A percentile compares a stretch with the other conserved stretches of the same genome.
Evolutionary conservation across 1,284 basidiomycete genomes (phyloP).

Genomic region (Cutaneotrichosporon sp.): DNA sequence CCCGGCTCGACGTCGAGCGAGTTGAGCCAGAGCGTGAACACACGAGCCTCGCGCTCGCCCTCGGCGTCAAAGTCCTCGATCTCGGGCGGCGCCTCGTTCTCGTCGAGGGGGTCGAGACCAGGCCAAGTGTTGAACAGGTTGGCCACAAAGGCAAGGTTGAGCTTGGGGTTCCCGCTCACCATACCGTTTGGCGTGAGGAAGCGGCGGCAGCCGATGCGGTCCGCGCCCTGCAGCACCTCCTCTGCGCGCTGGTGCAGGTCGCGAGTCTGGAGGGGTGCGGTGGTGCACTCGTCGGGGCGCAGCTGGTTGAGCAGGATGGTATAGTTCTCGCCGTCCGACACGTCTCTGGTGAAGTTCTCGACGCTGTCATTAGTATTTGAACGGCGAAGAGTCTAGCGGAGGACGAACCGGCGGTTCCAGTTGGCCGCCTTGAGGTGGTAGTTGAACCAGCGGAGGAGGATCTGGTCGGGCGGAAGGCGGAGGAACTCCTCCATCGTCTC

Average conservation of each 20-base stretch:
- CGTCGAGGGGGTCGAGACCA: slow-evolving; percentile 86
- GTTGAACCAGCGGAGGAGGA: slow-evolving; percentile 96
- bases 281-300: slow-evolving; percentile 89
- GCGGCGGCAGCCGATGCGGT: slow-evolving; percentile 88
- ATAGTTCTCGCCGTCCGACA: slow-evolving; percentile 95
- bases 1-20: slow-evolving; percentile 92
- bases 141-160: slow-evolving; percentile 97
- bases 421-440: slow-evolving; percentile 95
- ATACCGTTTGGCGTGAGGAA: slow-evolving; percentile 91
- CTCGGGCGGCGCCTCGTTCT: slow-evolving; percentile 68
- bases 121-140: slow-evolving; percentile 99
- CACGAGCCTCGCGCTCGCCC: slow-evolving; percentile 94
- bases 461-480: slow-evolving; percentile 92
- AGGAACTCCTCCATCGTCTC: slow-evolving; percentile 96
- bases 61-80: slow-evolving; percentile 99
- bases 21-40: slow-evolving; percentile 98
- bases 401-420: slow-evolving; percentile 72
- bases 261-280: slow-evolving; percentile 79
- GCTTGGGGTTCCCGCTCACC: slow-evolving; percentile 91
- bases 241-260: slow-evolving; percentile 84
- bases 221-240: slow-evolving; percentile 89
- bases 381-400: background rate
- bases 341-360: slow-evolving; percentile 96
- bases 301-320: slow-evolving; percentile 93
- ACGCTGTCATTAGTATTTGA: slow-evolving; percentile 60